These are phyloP conservation scores for Plantago elongata DNA, from an alignment of 257 asterid genomes.

Conservation along the genomic window DNA sequence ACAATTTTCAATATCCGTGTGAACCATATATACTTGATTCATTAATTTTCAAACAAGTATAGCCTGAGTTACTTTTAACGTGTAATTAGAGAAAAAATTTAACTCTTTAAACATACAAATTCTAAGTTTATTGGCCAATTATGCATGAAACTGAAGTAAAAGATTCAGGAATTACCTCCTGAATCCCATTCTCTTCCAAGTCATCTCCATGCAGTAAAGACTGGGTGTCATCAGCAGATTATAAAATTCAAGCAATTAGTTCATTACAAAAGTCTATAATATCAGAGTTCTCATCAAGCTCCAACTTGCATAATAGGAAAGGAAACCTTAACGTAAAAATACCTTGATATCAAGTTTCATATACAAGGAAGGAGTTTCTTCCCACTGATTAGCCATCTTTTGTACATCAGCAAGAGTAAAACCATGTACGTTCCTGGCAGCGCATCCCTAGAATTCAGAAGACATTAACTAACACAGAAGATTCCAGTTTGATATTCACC, in stretches of 20 bases:
- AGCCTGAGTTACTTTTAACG: too few species aligned
- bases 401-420: constrained; percentile 62
- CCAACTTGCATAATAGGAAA: constrained; percentile 10
- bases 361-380: constrained; percentile 81
- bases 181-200: constrained; percentile 71
- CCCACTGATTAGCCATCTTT: constrained; percentile 88
- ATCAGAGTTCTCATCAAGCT: not conserved
- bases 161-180: constrained; percentile 65
- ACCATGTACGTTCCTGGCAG: constrained; percentile 95
- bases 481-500: not conserved
- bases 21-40: not conserved
- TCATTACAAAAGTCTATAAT: constrained; percentile 18
- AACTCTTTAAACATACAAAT: not conserved
- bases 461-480: constrained; percentile 1
- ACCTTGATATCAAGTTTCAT: constrained; percentile 85
- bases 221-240: constrained; percentile 35
- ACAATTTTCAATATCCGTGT: constrained; percentile 1
- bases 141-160: not conserved
- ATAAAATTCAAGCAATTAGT: constrained; percentile 21
- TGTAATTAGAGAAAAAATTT: not conserved
- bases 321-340: constrained; percentile 14
- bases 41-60: too few species aligned
- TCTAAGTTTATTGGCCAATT: not conserved
- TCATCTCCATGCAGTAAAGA: constrained; percentile 81
- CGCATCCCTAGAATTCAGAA: constrained; percentile 76